A percentile compares a stretch with the other conserved stretches of the same genome.
phyloP scores from a whole-genome alignment of 805 yeast species.

The Barnettozyma populi region DNA sequence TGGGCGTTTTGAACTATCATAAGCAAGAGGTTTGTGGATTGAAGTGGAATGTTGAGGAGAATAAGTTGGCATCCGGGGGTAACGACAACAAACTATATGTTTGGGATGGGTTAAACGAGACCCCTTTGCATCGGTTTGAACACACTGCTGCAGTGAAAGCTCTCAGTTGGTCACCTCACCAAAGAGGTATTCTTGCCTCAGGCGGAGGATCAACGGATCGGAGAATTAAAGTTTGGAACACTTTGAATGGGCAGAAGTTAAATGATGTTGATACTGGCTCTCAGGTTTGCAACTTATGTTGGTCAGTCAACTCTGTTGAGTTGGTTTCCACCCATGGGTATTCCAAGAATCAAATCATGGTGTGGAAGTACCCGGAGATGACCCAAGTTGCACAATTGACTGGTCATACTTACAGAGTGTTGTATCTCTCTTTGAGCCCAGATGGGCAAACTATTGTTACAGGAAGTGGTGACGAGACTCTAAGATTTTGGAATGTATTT shows the following conservation, averaged over 20 bases:
- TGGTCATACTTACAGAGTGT: constrained; percentile 90
- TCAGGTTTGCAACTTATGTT: constrained; percentile 88
- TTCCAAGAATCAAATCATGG: constrained; percentile 80
- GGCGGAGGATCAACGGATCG: constrained; percentile 98
- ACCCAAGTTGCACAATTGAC: constrained; percentile 89
- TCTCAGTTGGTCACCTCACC: constrained; percentile 96
- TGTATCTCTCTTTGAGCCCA: constrained; percentile 85
- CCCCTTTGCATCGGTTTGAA: constrained; percentile 73
- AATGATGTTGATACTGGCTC: constrained; percentile 92
- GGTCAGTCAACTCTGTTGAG: constrained; percentile 92
- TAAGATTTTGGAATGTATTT: constrained; percentile 93
- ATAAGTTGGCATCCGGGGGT: constrained; percentile 92
- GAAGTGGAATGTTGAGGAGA: constrained; percentile 87
- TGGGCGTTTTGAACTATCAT: constrained; percentile 67
- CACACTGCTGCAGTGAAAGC: constrained; percentile 97
- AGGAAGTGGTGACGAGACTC: constrained; percentile 97
- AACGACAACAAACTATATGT: constrained; percentile 84
- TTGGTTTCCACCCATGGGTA: constrained; percentile 94
- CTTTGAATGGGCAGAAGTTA: constrained; percentile 65
- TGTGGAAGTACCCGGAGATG: constrained; percentile 92
- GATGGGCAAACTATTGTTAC: constrained; percentile 97
- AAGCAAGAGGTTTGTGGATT: constrained; percentile 95
- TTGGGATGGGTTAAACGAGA: constrained; percentile 72
- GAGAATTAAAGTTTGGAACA: constrained; percentile 87
- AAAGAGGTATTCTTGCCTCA: constrained; percentile 84